phyloP scores from a whole-genome alignment of 2,329 filamentous ascomycete species.

The Sarocladiaceae sp. region DNA sequence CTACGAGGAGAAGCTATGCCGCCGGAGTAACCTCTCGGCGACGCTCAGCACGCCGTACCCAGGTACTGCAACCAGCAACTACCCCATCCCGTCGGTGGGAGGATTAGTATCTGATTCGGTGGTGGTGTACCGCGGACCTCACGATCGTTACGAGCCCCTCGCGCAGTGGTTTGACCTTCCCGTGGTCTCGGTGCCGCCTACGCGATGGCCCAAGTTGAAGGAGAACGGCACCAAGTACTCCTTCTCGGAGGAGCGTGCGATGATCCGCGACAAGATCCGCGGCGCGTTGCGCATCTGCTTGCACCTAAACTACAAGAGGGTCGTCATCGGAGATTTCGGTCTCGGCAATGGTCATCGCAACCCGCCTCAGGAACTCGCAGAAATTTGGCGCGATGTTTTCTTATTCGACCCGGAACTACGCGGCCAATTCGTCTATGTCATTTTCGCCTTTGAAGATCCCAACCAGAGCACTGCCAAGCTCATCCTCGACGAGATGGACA shows the following conservation, averaged over 20 bases:
- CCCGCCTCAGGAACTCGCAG: conserved; percentile 59
- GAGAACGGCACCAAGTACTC: conserved; percentile 65
- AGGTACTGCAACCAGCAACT: conserved; percentile 47
- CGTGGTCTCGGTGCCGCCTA: conserved; percentile 70
- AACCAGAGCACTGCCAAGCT: conserved; percentile 47
- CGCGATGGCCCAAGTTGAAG: conserved; percentile 69
- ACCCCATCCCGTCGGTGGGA: conserved; percentile 66
- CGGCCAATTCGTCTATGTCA: conserved; percentile 56
- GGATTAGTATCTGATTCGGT: conserved; percentile 68
- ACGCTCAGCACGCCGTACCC: conserved; percentile 60
- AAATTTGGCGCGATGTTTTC: conserved; percentile 62
- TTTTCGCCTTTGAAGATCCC: conserved; percentile 61
- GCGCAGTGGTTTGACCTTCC: conserved; percentile 55
- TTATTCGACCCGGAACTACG: conserved; percentile 59
- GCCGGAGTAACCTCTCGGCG: conserved; percentile 69
- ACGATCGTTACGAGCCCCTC: conserved; percentile 59
- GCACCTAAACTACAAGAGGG: conserved; percentile 50
- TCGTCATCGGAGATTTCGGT: conserved; percentile 63
- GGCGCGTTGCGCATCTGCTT: conserved; percentile 67
- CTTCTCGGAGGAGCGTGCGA: conserved; percentile 65
- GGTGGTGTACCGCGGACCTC: conserved; percentile 68
- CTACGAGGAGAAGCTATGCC: conserved; percentile 64
- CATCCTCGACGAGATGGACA: conserved; percentile 51
- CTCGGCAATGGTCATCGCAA: conserved; percentile 61
- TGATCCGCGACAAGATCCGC: conserved; percentile 70